A percentile compares a stretch with the other conserved stretches of the same genome.
These are phyloP conservation scores for Pugionium dolabratum DNA, from an alignment of 345 rosid species.

Conservation along the genomic window DNA sequence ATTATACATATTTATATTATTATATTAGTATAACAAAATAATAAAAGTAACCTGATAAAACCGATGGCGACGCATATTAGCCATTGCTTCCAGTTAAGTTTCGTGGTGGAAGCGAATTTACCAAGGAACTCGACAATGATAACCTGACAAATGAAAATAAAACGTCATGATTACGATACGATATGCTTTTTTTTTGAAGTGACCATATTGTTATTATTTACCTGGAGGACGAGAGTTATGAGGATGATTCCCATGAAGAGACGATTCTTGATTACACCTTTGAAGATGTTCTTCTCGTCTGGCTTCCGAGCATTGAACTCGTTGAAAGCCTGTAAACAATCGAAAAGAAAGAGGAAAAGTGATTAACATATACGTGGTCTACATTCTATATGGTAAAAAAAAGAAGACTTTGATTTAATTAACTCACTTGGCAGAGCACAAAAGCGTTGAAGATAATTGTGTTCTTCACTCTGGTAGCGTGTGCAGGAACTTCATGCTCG, in stretches of 20 bases:
- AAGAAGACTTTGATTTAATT: background rate
- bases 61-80: conserved; percentile 60
- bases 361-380: background rate
- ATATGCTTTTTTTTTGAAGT: background rate
- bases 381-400: background rate
- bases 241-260: conserved; percentile 78
- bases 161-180: background rate
- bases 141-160: conserved; percentile 47
- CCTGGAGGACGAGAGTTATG: conserved; percentile 85
- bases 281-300: conserved; percentile 76
- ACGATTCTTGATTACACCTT: conserved; percentile 66
- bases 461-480: conserved; percentile 69
- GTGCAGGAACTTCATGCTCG: conserved; percentile 42
- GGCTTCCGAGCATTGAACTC: conserved; percentile 97
- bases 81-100: conserved; percentile 82
- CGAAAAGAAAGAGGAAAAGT: background rate
- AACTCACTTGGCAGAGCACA: conserved; percentile 85
- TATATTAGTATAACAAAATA: too few relatives aligned
- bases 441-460: conserved; percentile 89
- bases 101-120: conserved; percentile 70
- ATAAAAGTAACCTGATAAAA: conserved; percentile 53
- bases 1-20: background rate
- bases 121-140: conserved; percentile 80
- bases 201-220: conserved; percentile 26
- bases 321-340: conserved; percentile 63